phyloP scores from a whole-genome alignment of 768 basidiomycete genomes.

The Megacollybia marginata region DNA sequence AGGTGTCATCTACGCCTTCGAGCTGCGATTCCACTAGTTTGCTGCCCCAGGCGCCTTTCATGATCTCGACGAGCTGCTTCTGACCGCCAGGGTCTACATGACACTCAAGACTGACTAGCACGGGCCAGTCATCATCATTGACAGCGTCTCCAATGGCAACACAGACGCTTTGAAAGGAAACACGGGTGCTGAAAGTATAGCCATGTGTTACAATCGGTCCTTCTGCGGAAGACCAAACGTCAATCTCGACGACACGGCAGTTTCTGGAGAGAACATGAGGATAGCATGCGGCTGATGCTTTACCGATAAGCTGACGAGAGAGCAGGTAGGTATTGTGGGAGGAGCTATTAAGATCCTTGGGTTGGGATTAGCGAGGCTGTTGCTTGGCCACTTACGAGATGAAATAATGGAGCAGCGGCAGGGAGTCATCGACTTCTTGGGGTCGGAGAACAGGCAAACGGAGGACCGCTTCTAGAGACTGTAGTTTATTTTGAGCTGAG shows the following conservation, averaged over 20 bases:
- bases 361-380: neutral
- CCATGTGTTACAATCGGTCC: slow-evolving; percentile 58
- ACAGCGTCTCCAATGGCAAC: slow-evolving; percentile 41
- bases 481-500: too few species aligned
- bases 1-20: slow-evolving; percentile 26
- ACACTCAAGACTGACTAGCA: slow-evolving; percentile 56
- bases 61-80: slow-evolving; percentile 42
- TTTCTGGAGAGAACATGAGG: slow-evolving; percentile 43
- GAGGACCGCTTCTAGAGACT: too few species aligned
- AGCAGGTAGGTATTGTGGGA: slow-evolving; percentile 66
- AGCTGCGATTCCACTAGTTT: slow-evolving; percentile 37
- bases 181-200: slow-evolving; percentile 45
- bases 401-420: slow-evolving; percentile 28
- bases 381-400: slow-evolving; percentile 23
- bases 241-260: slow-evolving; percentile 59
- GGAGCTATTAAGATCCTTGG: slow-evolving; percentile 27
- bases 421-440: slow-evolving; percentile 16
- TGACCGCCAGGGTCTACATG: slow-evolving; percentile 48
- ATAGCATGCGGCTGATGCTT: slow-evolving; percentile 46
- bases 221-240: slow-evolving; percentile 53
- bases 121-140: slow-evolving; percentile 40
- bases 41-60: slow-evolving; percentile 44
- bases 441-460: too few species aligned
- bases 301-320: slow-evolving; percentile 48
- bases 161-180: slow-evolving; percentile 46